Conservation (phyloP, 2,329 filamentous ascomycete species). For the Botrytis galanthina region DNA sequence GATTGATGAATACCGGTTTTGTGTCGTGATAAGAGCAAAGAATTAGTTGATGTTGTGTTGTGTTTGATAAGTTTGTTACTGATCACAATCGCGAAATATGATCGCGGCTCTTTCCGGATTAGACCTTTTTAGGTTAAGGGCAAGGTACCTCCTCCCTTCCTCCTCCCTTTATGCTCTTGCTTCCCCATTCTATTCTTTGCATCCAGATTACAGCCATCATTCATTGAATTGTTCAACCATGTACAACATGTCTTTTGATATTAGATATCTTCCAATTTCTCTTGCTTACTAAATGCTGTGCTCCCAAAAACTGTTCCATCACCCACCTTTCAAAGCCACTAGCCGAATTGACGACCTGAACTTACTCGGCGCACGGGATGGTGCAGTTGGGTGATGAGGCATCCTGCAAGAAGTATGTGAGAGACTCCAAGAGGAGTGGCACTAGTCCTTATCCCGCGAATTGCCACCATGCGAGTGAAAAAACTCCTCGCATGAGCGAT, state of each 20-base stretch:
- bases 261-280: background rate
- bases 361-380: conserved; percentile 15
- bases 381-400: conserved; percentile 18
- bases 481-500: conserved; percentile 19
- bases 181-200: background rate
- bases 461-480: conserved; percentile 22
- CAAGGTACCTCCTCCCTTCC: background rate
- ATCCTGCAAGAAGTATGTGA: conserved; percentile 11
- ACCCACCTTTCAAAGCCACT: conserved; percentile 17
- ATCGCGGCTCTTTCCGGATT: conserved; percentile 1
- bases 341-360: conserved; percentile 12
- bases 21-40: background rate
- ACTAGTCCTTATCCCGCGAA: conserved; percentile 2
- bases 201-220: background rate
- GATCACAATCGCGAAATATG: conserved; percentile 17
- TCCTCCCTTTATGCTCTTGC: background rate
- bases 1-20: background rate
- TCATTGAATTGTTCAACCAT: background rate
- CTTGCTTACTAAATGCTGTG: conserved; percentile 18
- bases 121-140: background rate
- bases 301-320: background rate
- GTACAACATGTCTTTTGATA: background rate
- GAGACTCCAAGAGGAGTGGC: background rate
- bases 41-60: background rate
- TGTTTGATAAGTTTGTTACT: conserved; percentile 2